These are phyloP conservation scores for Bipolaris cookei DNA, from an alignment of 2,329 filamentous ascomycete species.

Conservation along the genomic window DNA sequence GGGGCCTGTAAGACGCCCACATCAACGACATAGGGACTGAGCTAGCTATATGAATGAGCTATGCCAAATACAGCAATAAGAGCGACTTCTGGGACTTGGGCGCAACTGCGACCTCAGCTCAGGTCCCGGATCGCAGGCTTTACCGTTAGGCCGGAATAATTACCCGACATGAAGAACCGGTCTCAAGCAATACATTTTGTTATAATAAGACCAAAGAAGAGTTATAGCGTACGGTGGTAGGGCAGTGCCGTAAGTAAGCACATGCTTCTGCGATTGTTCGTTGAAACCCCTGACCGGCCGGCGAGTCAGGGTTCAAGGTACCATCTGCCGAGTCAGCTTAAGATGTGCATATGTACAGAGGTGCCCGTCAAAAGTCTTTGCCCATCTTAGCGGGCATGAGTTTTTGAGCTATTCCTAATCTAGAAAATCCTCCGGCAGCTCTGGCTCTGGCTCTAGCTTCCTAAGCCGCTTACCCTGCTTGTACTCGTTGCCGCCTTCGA, in stretches of 20 bases:
- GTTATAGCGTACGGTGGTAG: neutral
- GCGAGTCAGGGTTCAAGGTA: constrained; percentile 5
- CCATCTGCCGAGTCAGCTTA: constrained; percentile 7
- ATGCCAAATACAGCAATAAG: constrained; percentile 8
- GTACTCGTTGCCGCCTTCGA: too few relatives aligned
- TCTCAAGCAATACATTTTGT: neutral
- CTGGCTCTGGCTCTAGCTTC: too few relatives aligned
- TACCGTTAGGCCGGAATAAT: constrained; percentile 11
- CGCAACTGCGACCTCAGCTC: neutral
- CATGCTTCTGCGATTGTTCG: neutral
- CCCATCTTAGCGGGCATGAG: too few relatives aligned
- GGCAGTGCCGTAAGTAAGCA: neutral
- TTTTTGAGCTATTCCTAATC: too few relatives aligned
- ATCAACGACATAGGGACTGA: neutral
- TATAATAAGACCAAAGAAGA: neutral
- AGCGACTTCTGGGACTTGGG: constrained; percentile 8
- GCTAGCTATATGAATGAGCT: neutral
- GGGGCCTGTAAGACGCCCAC: constrained; percentile 3
- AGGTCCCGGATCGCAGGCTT: constrained; percentile 11
- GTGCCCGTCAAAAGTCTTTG: neutral
- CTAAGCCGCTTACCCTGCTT: too few relatives aligned
- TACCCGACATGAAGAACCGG: neutral
- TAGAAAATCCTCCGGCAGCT: too few relatives aligned
- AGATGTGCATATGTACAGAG: neutral
- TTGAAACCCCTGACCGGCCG: neutral